phyloP scores from a whole-genome alignment of 1,284 basidiomycete species.

The Sphaerobolus stellatus region DNA sequence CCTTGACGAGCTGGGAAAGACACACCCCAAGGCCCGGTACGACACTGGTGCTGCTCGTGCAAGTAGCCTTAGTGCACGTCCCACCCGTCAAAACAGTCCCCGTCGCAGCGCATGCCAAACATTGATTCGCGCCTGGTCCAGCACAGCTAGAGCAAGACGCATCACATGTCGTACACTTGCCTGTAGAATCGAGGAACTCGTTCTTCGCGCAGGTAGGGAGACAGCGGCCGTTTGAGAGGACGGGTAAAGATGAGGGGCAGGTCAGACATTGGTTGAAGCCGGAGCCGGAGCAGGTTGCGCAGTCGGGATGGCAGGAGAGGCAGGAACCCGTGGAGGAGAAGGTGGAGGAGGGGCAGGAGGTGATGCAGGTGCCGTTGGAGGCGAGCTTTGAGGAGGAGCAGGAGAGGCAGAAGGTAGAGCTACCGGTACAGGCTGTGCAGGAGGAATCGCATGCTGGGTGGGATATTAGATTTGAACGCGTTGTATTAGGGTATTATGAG shows the following conservation, averaged over 20 bases:
- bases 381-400: constrained; percentile 65
- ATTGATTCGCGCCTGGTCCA: constrained; percentile 59
- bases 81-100: constrained; percentile 62
- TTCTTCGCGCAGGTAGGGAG: constrained; percentile 69
- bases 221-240: constrained; percentile 66
- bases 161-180: constrained; percentile 68
- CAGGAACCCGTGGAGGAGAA: constrained; percentile 67
- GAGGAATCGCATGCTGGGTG: constrained; percentile 69
- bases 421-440: constrained; percentile 67
- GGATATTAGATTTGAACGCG: constrained; percentile 13
- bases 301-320: constrained; percentile 76
- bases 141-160: constrained; percentile 72
- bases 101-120: constrained; percentile 69
- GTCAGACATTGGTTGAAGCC: constrained; percentile 74
- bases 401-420: constrained; percentile 67
- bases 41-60: constrained; percentile 51
- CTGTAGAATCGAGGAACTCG: constrained; percentile 68
- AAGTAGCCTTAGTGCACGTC: constrained; percentile 60
- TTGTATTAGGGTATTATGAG: not conserved
- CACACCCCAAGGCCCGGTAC: constrained; percentile 73
- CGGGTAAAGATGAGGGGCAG: constrained; percentile 65
- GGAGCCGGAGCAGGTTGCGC: constrained; percentile 68
- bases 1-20: constrained; percentile 65
- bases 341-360: constrained; percentile 67
- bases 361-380: constrained; percentile 67